Conservation (phyloP, 352 stramenopile species). For the Phytophthora chlamydospora region DNA sequence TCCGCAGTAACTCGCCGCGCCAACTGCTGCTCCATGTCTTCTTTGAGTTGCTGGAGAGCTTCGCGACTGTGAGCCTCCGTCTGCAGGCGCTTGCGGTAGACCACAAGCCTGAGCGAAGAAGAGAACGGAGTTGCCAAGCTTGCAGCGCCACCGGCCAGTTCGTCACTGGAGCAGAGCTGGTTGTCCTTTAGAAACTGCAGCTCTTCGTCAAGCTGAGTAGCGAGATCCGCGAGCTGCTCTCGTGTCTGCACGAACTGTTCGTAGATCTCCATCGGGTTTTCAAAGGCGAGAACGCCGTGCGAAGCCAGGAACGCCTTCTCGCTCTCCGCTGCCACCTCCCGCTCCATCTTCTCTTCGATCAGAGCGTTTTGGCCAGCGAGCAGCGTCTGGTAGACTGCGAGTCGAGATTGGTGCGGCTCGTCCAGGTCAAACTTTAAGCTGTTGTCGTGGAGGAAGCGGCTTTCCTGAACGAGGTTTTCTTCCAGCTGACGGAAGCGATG, state of each 20-base stretch:
- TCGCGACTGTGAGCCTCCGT: slow-evolving; percentile 16
- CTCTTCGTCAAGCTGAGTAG: slow-evolving; percentile 19
- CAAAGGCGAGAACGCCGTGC: slow-evolving; percentile 30
- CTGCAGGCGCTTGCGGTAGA: slow-evolving; percentile 27
- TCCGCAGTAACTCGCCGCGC: slow-evolving; percentile 6
- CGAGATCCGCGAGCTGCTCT: slow-evolving; percentile 21
- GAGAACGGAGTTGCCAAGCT: slow-evolving; percentile 21
- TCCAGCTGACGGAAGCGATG: slow-evolving; percentile 11
- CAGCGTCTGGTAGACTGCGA: slow-evolving; percentile 50
- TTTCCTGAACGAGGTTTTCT: slow-evolving; percentile 24
- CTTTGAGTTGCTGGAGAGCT: slow-evolving; percentile 10
- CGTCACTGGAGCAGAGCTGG: slow-evolving; percentile 21
- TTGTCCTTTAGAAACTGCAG: slow-evolving; percentile 26
- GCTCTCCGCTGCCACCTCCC: slow-evolving; percentile 41
- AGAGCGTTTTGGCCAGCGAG: slow-evolving; percentile 49
- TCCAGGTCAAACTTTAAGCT: slow-evolving; percentile 15
- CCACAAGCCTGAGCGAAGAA: slow-evolving; percentile 20
- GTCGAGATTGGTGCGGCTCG: slow-evolving; percentile 32
- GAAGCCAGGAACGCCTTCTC: slow-evolving; percentile 42
- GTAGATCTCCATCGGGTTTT: slow-evolving; percentile 25
- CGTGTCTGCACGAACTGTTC: slow-evolving; percentile 31
- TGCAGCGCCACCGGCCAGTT: slow-evolving; percentile 5
- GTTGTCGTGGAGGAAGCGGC: slow-evolving; percentile 15
- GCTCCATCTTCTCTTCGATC: slow-evolving; percentile 69
- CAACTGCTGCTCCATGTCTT: slow-evolving; percentile 31